Percentiles rank a stretch among this genome's conserved stretches.
Conservation (phyloP, 208 protist genomes). For the Crithidia acanthocephali region DNA sequence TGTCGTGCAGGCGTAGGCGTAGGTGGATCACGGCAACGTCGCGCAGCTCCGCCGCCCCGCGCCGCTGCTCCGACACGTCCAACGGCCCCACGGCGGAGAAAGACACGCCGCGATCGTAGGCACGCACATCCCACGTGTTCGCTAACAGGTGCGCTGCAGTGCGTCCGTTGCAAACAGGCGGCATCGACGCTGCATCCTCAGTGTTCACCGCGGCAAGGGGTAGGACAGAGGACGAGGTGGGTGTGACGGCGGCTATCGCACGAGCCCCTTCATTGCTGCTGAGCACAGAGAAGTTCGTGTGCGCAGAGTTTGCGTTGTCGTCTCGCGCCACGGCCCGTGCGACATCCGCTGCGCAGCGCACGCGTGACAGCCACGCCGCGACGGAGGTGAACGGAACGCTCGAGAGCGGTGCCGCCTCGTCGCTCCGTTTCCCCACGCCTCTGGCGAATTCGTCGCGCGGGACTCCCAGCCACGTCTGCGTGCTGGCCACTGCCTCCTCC, state of each 20-base stretch:
- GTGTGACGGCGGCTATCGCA: no score
- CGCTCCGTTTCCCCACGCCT: not conserved
- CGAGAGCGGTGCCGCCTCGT: not conserved
- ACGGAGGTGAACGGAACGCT: not conserved
- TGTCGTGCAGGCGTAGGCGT: not conserved
- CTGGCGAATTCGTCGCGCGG: not conserved
- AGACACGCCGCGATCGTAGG: not conserved
- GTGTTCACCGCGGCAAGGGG: not conserved
- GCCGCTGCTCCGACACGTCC: conserved; percentile 6
- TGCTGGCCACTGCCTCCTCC: conserved; percentile 6
- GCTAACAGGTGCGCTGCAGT: not conserved
- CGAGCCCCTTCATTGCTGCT: no score
- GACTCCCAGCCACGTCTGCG: conserved; percentile 9
- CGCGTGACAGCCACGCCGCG: conserved; percentile 6
- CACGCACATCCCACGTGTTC: conserved; percentile 1
- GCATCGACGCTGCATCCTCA: not conserved
- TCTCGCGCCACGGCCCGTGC: not conserved
- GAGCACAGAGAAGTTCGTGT: no score
- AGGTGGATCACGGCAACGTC: conserved; percentile 18
- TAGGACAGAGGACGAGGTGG: conserved; percentile 1
- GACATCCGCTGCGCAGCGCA: not conserved
- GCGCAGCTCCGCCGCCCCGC: not conserved
- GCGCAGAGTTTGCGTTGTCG: not conserved
- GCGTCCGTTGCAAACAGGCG: not conserved
- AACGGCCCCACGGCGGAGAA: conserved; percentile 13